A percentile compares a stretch with the other conserved stretches of the same genome.
Evolutionary conservation across 805 yeast genomes (phyloP).

Genomic region (Candida sithepensis): DNA sequence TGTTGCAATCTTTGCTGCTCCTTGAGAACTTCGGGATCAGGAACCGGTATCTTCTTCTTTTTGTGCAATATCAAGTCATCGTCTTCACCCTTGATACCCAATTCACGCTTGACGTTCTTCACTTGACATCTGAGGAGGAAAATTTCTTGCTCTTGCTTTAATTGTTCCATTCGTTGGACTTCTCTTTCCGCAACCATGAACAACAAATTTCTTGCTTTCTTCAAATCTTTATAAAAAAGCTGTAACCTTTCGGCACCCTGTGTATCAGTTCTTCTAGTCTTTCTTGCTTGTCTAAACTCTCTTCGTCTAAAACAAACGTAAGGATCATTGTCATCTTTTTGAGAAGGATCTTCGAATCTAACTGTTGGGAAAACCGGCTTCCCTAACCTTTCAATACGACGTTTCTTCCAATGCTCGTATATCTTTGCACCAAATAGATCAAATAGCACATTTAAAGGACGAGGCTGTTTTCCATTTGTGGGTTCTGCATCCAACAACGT

Average conservation of each 20-base stretch:
- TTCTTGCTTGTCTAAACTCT: conserved; percentile 92
- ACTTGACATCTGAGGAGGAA: conserved; percentile 72
- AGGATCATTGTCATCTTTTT: conserved; percentile 88
- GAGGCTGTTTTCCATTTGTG: conserved; percentile 31
- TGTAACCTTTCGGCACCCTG: conserved; percentile 84
- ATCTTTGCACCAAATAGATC: conserved; percentile 60
- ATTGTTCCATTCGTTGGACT: conserved; percentile 52
- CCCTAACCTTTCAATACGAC: conserved; percentile 72
- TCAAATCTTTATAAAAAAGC: conserved; percentile 68
- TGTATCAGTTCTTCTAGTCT: conserved; percentile 91
- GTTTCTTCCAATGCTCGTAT: conserved; percentile 76
- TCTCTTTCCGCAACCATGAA: conserved; percentile 74
- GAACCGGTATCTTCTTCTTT: conserved; percentile 47
- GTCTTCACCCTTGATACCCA: conserved; percentile 80
- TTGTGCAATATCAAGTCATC: conserved; percentile 77
- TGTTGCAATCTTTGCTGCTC: conserved; percentile 8
- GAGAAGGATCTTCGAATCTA: conserved; percentile 77
- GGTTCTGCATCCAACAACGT: conserved; percentile 56
- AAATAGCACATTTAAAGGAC: conserved; percentile 47
- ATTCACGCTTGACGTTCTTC: conserved; percentile 68
- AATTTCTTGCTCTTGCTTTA: conserved; percentile 60
- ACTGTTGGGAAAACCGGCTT: conserved; percentile 67
- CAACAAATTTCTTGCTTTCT: conserved; percentile 67
- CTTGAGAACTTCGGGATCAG: conserved; percentile 15
- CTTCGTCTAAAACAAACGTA: conserved; percentile 94